Evolutionary conservation across 306 rosid genomes (phyloP).

Genomic region (Cicer arietinum): DNA sequence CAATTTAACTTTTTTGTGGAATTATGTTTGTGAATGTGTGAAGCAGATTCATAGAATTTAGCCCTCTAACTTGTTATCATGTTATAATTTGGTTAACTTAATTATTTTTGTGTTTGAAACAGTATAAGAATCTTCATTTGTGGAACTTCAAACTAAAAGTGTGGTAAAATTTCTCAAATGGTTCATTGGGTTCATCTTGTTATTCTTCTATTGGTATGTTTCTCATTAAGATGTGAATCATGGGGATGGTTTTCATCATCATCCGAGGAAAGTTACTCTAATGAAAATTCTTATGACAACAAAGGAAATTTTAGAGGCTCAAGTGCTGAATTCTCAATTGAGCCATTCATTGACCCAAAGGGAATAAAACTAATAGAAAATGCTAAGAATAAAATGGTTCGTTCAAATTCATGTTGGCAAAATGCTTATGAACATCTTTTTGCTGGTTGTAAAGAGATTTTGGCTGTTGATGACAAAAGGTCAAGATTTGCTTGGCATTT

Average conservation of each 20-base stretch:
- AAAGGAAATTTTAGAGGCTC: conserved; percentile 43
- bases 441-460: conserved; percentile 72
- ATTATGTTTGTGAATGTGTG: no score
- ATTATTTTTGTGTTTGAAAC: conserved; percentile 26
- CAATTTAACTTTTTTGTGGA: no score
- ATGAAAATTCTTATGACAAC: conserved; percentile 36
- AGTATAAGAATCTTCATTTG: conserved; percentile 35
- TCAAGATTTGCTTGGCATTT: conserved; percentile 90
- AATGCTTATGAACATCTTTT: conserved; percentile 70
- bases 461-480: conserved; percentile 67
- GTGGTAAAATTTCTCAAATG: conserved; percentile 47
- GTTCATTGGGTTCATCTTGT: conserved; percentile 33
- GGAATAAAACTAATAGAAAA: conserved; percentile 59
- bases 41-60: no score
- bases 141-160: background rate
- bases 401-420: conserved; percentile 74
- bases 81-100: background rate
- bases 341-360: conserved; percentile 59
- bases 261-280: conserved; percentile 41
- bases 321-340: conserved; percentile 63
- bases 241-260: conserved; percentile 77
- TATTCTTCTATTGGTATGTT: conserved; percentile 42
- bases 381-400: conserved; percentile 60
- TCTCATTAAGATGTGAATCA: conserved; percentile 49
- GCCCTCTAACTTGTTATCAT: background rate